A percentile compares a stretch with the other conserved stretches of the same genome.
Conservation (phyloP, 75 land plant species). For the Chamaecyparis obtusa region DNA sequence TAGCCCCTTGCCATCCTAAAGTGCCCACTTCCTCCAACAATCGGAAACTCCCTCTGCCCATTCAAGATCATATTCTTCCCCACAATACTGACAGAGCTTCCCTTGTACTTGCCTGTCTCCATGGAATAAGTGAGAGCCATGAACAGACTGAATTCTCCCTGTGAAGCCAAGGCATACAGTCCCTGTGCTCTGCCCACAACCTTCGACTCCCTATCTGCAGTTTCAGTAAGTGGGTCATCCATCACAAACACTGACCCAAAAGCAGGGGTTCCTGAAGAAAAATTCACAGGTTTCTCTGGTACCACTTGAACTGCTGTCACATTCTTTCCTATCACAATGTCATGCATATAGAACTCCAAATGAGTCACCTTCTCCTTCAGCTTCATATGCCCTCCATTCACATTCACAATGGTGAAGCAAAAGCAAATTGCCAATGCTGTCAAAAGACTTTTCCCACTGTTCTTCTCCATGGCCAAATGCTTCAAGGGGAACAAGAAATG, state of each 20-base stretch:
- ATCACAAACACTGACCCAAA: constrained; percentile 19
- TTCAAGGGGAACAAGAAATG: no score
- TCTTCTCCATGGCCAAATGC: no score
- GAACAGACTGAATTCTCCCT: not conserved
- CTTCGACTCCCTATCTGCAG: not conserved
- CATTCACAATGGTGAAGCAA: not conserved
- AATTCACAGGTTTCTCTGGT: not conserved
- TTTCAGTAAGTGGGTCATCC: constrained; percentile 27
- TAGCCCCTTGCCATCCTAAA: constrained; percentile 27
- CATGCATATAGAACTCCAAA: not conserved
- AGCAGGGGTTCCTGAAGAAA: not conserved
- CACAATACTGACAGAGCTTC: constrained; percentile 17
- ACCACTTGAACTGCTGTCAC: not conserved
- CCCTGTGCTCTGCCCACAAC: constrained; percentile 27
- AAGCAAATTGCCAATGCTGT: not conserved
- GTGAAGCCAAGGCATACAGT: not conserved
- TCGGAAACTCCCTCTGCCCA: constrained; percentile 20
- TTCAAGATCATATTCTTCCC: constrained; percentile 1
- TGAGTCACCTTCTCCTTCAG: not conserved
- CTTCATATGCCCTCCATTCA: not conserved
- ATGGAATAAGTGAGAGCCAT: not conserved
- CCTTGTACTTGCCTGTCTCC: constrained; percentile 9
- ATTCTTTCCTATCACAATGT: not conserved
- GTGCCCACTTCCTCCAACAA: constrained; percentile 30
- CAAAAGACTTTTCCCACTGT: no score